Evolutionary conservation across 805 yeast species (phyloP).

Genomic region (Candida sakaeoensis): DNA sequence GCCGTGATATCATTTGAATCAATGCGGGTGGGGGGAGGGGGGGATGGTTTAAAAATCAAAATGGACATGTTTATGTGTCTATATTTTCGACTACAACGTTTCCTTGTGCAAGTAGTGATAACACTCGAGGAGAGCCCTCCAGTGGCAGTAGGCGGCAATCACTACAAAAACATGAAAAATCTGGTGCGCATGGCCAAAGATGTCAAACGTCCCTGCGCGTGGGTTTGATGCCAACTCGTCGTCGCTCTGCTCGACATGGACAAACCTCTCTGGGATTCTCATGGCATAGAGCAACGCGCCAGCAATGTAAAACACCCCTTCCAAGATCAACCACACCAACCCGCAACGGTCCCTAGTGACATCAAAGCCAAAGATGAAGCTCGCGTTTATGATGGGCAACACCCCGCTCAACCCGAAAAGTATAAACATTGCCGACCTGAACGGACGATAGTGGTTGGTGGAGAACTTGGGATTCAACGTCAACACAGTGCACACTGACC

Average conservation of each 20-base stretch:
- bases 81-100: slow-evolving; percentile 3
- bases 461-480: slow-evolving; percentile 67
- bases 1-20: too few species aligned
- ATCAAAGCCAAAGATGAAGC: slow-evolving; percentile 43
- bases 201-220: slow-evolving; percentile 45
- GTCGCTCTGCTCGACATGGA: slow-evolving; percentile 22
- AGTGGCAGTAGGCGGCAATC: slow-evolving; percentile 71
- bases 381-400: slow-evolving; percentile 62
- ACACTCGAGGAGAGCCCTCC: slow-evolving; percentile 55
- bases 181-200: slow-evolving; percentile 81
- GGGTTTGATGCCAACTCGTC: slow-evolving; percentile 12
- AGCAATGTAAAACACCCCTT: slow-evolving; percentile 68
- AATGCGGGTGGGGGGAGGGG: too few species aligned
- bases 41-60: not conserved
- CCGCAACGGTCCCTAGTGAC: slow-evolving; percentile 51
- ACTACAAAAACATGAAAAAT: slow-evolving; percentile 78
- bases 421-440: slow-evolving; percentile 75
- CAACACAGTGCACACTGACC: slow-evolving; percentile 55
- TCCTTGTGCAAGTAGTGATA: slow-evolving; percentile 46
- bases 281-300: slow-evolving; percentile 81
- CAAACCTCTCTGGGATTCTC: slow-evolving; percentile 70
- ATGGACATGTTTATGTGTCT: not conserved
- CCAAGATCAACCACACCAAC: slow-evolving; percentile 59
- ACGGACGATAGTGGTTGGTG: slow-evolving; percentile 68
- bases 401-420: slow-evolving; percentile 75